Percentiles rank a stretch among this genome's conserved stretches.
Evolutionary conservation across 2,329 filamentous ascomycete genomes (phyloP).

Genomic region (Xylariaceae sp.): DNA sequence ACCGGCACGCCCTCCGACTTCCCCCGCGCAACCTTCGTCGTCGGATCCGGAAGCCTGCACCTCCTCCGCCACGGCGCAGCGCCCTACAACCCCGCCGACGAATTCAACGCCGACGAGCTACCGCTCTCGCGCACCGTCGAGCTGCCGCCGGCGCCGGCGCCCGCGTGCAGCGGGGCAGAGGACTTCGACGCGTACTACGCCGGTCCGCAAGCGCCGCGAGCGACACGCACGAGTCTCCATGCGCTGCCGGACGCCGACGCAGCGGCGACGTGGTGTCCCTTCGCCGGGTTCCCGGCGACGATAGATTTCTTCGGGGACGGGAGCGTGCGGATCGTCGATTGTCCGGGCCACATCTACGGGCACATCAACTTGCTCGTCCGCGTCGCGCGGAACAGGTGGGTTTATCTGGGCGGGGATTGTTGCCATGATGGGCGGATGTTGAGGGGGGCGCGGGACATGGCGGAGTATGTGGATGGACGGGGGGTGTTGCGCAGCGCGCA

Average conservation of each 20-base stretch:
- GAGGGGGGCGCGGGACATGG: conserved; percentile 47
- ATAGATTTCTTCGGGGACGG: conserved; percentile 46
- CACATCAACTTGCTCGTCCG: conserved; percentile 47
- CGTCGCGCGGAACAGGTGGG: conserved; percentile 36
- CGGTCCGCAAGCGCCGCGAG: conserved; percentile 11
- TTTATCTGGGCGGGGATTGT: conserved; percentile 48
- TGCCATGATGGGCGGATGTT: conserved; percentile 49
- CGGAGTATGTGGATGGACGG: conserved; percentile 42
- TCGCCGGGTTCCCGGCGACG: conserved; percentile 40
- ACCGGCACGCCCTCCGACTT: conserved; percentile 52
- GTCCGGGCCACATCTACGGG: conserved; percentile 47
- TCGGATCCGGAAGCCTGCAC: conserved; percentile 43
- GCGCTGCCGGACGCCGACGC: conserved; percentile 17
- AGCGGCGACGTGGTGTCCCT: conserved; percentile 36
- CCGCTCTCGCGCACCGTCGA: conserved; percentile 36
- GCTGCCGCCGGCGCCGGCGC: conserved; percentile 32
- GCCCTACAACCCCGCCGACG: conserved; percentile 27
- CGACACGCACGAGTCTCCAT: conserved; percentile 19
- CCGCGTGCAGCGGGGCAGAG: conserved; percentile 1
- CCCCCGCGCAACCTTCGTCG: conserved; percentile 41
- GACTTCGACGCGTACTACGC: conserved; percentile 11
- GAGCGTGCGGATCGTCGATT: conserved; percentile 42
- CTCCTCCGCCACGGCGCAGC: conserved; percentile 35
- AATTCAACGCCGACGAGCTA: conserved; percentile 31
- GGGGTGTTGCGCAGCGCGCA: conserved; percentile 46